These are phyloP conservation scores for Lyophyllum decastes DNA, from an alignment of 768 basidiomycete species.

Conservation along the genomic window DNA sequence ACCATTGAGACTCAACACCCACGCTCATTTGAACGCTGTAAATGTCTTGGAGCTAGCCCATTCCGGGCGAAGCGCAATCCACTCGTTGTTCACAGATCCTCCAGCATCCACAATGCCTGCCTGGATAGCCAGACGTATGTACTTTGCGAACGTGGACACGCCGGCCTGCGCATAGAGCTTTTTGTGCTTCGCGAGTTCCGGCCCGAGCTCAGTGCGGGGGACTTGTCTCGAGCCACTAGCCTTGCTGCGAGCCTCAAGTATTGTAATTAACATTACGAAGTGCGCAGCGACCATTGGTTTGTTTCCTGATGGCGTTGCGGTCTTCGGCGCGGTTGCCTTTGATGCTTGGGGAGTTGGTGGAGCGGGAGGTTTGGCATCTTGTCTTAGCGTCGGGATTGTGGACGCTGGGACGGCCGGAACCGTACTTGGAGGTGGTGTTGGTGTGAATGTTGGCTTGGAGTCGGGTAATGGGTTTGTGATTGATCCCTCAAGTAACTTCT, in stretches of 20 bases:
- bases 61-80: constrained; percentile 23
- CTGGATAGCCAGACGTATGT: constrained; percentile 22
- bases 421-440: background rate
- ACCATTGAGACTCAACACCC: background rate
- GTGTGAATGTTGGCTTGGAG: background rate
- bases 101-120: constrained; percentile 23
- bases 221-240: background rate
- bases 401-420: background rate
- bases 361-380: background rate
- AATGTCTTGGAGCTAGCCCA: constrained; percentile 11
- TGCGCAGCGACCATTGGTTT: constrained; percentile 1
- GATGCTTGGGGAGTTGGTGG: background rate
- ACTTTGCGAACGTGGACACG: constrained; percentile 23
- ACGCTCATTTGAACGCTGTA: background rate
- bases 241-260: constrained; percentile 7
- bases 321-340: background rate
- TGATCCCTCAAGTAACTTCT: background rate
- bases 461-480: no score
- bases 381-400: background rate
- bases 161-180: constrained; percentile 20
- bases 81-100: constrained; percentile 18
- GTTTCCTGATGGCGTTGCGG: background rate
- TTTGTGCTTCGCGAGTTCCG: constrained; percentile 19
- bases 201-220: constrained; percentile 15
- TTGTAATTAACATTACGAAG: constrained; percentile 7